Evolutionary conservation across 2,329 filamentous ascomycete genomes (phyloP).

Genomic region (Rhinocladiella mackenziei): DNA sequence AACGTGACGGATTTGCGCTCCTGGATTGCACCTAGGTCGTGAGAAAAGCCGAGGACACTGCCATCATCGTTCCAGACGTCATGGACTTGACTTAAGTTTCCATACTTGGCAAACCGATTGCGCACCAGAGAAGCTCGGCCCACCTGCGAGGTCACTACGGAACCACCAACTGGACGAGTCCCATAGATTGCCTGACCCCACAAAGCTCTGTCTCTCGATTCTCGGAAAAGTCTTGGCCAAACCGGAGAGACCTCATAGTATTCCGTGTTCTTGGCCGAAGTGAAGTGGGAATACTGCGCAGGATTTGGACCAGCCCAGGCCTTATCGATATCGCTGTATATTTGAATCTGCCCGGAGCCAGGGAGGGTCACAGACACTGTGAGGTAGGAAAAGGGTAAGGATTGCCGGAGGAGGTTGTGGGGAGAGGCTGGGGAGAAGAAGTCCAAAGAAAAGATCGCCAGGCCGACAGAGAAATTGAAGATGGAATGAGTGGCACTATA

Average conservation of each 20-base stretch:
- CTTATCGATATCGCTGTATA: slow-evolving; percentile 45
- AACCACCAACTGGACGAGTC: slow-evolving; percentile 32
- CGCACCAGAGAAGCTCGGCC: slow-evolving; percentile 33
- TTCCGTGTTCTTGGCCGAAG: slow-evolving; percentile 33
- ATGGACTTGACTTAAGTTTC: slow-evolving; percentile 31
- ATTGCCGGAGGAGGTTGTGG: slow-evolving; percentile 42
- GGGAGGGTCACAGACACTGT: slow-evolving; percentile 36
- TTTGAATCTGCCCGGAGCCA: slow-evolving; percentile 33
- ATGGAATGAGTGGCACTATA: slow-evolving; percentile 43
- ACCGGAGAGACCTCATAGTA: slow-evolving; percentile 33
- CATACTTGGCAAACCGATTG: slow-evolving; percentile 34
- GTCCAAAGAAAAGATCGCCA: slow-evolving; percentile 38
- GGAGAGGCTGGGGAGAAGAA: slow-evolving; percentile 46
- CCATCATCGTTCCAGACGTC: slow-evolving; percentile 30
- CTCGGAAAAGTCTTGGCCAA: slow-evolving; percentile 35
- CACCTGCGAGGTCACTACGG: slow-evolving; percentile 33
- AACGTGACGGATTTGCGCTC: slow-evolving; percentile 36
- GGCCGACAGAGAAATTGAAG: slow-evolving; percentile 39
- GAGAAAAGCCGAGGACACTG: slow-evolving; percentile 38
- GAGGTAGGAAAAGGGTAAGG: slow-evolving; percentile 44
- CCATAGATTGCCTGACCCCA: slow-evolving; percentile 44
- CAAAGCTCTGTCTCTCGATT: slow-evolving; percentile 38
- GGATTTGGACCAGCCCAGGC: slow-evolving; percentile 40
- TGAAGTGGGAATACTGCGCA: slow-evolving; percentile 29
- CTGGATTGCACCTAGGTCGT: slow-evolving; percentile 38